phyloP scores from a whole-genome alignment of 768 basidiomycete species.

The Dentipellis sp. region DNA sequence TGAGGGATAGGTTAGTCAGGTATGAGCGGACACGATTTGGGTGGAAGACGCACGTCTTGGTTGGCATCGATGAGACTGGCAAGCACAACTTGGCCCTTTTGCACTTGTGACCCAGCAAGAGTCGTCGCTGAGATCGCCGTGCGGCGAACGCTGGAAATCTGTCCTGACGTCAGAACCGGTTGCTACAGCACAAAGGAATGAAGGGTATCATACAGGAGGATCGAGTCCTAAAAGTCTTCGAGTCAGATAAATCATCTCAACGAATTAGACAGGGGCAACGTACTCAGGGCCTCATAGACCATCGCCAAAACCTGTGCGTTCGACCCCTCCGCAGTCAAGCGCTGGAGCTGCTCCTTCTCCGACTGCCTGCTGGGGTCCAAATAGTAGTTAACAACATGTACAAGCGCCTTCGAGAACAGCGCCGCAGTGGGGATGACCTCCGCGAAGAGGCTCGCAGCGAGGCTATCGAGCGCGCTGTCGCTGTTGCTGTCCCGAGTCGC shows the following conservation, averaged over 20 bases:
- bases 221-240: constrained; percentile 5
- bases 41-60: constrained; percentile 7
- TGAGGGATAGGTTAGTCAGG: not conserved
- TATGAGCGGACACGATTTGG: not conserved
- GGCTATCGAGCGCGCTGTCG: constrained; percentile 20
- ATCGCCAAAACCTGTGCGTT: constrained; percentile 5
- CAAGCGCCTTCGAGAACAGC: constrained; percentile 45
- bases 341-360: not conserved
- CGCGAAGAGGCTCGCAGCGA: constrained; percentile 43
- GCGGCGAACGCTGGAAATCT: constrained; percentile 9
- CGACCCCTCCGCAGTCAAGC: not conserved
- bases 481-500: constrained; percentile 3
- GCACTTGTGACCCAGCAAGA: constrained; percentile 8
- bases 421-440: constrained; percentile 47
- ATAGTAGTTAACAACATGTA: constrained; percentile 53
- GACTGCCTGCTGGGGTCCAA: constrained; percentile 21
- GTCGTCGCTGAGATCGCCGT: not conserved
- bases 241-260: not conserved
- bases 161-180: not conserved
- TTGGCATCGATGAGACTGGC: constrained; percentile 14
- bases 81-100: constrained; percentile 12
- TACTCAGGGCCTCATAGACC: constrained; percentile 14
- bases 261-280: not conserved
- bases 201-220: constrained; percentile 9
- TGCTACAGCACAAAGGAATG: not conserved